Base-by-base conservation (phyloP, 73 alveolate species). In the Paramecium octaurelia region DNA sequence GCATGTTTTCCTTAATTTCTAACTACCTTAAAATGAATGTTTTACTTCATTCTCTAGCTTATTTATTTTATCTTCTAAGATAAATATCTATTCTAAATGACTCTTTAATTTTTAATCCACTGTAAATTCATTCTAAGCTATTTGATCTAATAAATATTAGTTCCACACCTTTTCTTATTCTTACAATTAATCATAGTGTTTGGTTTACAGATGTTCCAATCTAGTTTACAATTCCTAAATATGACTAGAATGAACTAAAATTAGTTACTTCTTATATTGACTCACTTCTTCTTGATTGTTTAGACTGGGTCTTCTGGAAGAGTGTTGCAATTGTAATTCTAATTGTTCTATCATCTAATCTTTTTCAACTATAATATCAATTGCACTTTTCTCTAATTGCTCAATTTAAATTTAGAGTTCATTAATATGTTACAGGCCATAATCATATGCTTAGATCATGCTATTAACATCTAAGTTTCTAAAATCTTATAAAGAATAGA, bases 151-250 rank as follows among this genome's bases (percentile, higher is more conserved):
- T 64, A 64, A 64, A 64, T 64, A 64, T 64, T 64, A 34, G 24
- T 64, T 64, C 84, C 84, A 64, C 84, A 64, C 46, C 5, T 64
- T 64, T 34, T 64, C 84, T 64, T 64, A 34, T 34, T 64, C 84
- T 64, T 64, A 34, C 27, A 64, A 27, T 8, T 64, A 27, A 11
- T 64, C 84, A 64, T 64, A 64, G 1, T 64, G 84, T 20, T 64
- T 64, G 9, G 46, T 27, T 34, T 64, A 24, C 23, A 64, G 9
- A 31, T 64, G 46, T 10, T 64, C 84, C 12, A 64, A 64, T 34
- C 84, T 27, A 4, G 42, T 31, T 20, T 64, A 16, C 9, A 64
- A 64, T 27, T 64, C 84, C 29, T 27, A 12, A 64, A 64, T 64
- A 64, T 64, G 84, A 24, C 84, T 64, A 31, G 9, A 27, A 31